phyloP scores from a whole-genome alignment of 2,329 filamentous ascomycete genomes.

The Ramularia endophylla region DNA sequence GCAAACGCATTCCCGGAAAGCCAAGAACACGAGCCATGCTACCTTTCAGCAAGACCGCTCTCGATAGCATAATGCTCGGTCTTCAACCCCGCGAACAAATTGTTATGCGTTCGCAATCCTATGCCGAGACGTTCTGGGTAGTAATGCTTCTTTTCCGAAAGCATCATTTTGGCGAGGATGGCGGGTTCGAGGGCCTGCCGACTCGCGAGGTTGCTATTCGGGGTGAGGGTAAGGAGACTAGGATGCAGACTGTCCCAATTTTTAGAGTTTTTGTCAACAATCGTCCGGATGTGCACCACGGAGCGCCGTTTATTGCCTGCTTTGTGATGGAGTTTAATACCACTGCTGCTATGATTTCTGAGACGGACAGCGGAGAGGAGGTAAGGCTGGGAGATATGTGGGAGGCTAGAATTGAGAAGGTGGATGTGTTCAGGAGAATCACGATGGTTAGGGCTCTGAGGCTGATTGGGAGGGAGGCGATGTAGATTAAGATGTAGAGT shows the following conservation, averaged over 20 bases:
- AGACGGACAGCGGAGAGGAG: conserved; percentile 11
- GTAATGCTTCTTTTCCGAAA: conserved; percentile 52
- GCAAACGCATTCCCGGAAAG: conserved; percentile 13
- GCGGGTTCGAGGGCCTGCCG: conserved; percentile 1
- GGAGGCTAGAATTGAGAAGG: conserved; percentile 36
- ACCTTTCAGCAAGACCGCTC: conserved; percentile 44
- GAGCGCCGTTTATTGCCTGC: not conserved
- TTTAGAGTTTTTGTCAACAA: conserved; percentile 2
- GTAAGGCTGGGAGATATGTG: conserved; percentile 40
- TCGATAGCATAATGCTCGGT: conserved; percentile 46
- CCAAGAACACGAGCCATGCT: conserved; percentile 31
- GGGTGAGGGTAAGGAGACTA: conserved; percentile 12
- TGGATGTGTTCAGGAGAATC: conserved; percentile 32
- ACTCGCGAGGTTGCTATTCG: not conserved
- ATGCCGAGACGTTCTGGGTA: conserved; percentile 44
- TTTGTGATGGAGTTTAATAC: conserved; percentile 20
- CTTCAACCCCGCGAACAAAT: conserved; percentile 40
- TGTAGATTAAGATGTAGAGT: no score
- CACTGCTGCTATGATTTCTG: conserved; percentile 13
- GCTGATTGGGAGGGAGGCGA: conserved; percentile 28
- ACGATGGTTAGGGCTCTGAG: conserved; percentile 34
- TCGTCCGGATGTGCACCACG: conserved; percentile 1
- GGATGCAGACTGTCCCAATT: conserved; percentile 7
- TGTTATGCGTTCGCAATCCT: conserved; percentile 34
- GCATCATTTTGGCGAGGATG: conserved; percentile 47